Conservation (phyloP, 176 grass and related monocot genomes). For the Calamus simplicifolius region DNA sequence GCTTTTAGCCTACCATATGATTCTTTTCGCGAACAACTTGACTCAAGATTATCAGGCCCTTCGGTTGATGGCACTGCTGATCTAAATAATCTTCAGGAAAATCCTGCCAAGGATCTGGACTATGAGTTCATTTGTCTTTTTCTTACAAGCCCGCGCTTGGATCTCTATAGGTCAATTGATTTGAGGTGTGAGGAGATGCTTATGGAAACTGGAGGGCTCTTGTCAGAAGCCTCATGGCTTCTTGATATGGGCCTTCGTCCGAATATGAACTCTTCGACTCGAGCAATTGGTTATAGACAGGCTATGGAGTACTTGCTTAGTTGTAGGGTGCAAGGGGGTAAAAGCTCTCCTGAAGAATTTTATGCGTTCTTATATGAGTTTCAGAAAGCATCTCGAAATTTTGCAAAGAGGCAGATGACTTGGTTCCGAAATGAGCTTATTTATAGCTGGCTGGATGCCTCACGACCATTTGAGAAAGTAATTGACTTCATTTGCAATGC, state of each 20-base stretch:
- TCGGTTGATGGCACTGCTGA: slow-evolving; percentile 7
- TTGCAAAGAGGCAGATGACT: slow-evolving; percentile 71
- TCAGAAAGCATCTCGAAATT: slow-evolving; percentile 64
- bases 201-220: slow-evolving; percentile 49
- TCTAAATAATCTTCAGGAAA: not conserved
- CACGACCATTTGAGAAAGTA: slow-evolving; percentile 45
- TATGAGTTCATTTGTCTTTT: slow-evolving; percentile 68
- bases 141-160: slow-evolving; percentile 33
- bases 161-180: slow-evolving; percentile 58
- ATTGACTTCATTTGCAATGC: slow-evolving; percentile 49
- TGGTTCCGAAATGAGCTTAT: slow-evolving; percentile 78
- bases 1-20: slow-evolving; percentile 52
- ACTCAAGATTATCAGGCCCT: not conserved
- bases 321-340: slow-evolving; percentile 53
- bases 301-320: slow-evolving; percentile 67
- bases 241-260: slow-evolving; percentile 60
- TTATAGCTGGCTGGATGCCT: slow-evolving; percentile 64
- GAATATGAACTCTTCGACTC: slow-evolving; percentile 44
- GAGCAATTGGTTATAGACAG: slow-evolving; percentile 80
- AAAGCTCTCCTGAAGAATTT: slow-evolving; percentile 48
- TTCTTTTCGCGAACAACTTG: slow-evolving; percentile 25
- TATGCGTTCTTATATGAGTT: slow-evolving; percentile 45
- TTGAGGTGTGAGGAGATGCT: slow-evolving; percentile 84
- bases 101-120: slow-evolving; percentile 30
- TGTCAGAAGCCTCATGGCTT: slow-evolving; percentile 76